Evolutionary conservation across 768 basidiomycete genomes (phyloP).

Genomic region (Calocera cornea): DNA sequence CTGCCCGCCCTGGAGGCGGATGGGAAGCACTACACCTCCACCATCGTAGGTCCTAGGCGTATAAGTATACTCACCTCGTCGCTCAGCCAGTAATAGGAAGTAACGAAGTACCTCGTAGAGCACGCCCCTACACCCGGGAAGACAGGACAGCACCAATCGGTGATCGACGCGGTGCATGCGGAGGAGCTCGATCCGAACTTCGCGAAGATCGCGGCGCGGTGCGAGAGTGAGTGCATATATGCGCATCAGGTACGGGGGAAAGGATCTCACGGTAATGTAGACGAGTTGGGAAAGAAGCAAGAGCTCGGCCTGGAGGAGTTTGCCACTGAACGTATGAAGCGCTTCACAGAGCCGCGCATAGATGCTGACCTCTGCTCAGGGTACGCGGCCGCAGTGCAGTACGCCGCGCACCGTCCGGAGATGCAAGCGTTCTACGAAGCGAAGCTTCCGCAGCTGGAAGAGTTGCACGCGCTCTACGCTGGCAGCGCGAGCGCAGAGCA

Average conservation of each 20-base stretch:
- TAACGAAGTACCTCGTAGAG: constrained; percentile 30
- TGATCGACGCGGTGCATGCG: constrained; percentile 32
- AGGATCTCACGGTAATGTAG: constrained; percentile 25
- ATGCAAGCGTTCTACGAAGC: constrained; percentile 33
- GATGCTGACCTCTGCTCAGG: constrained; percentile 20
- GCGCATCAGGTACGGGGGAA: constrained; percentile 22
- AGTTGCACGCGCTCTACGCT: constrained; percentile 31
- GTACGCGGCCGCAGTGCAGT: constrained; percentile 31
- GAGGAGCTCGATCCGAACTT: constrained; percentile 41
- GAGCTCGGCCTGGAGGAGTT: constrained; percentile 25
- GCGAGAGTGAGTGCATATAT: constrained; percentile 9
- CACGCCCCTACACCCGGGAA: constrained; percentile 27
- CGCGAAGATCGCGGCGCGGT: constrained; percentile 22
- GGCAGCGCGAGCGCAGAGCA: constrained; percentile 26
- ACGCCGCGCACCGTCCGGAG: constrained; percentile 23
- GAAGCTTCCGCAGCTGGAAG: constrained; percentile 31
- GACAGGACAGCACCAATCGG: constrained; percentile 20
- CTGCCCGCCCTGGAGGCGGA: neutral
- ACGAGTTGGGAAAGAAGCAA: constrained; percentile 31
- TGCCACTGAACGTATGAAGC: constrained; percentile 30
- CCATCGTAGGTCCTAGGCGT: neutral
- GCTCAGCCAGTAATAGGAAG: constrained; percentile 12
- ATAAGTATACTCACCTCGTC: neutral
- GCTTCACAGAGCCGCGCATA: neutral
- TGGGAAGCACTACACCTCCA: neutral